Base-by-base conservation (phyloP, 805 yeast species). In the Barnettozyma sp. region DNA sequence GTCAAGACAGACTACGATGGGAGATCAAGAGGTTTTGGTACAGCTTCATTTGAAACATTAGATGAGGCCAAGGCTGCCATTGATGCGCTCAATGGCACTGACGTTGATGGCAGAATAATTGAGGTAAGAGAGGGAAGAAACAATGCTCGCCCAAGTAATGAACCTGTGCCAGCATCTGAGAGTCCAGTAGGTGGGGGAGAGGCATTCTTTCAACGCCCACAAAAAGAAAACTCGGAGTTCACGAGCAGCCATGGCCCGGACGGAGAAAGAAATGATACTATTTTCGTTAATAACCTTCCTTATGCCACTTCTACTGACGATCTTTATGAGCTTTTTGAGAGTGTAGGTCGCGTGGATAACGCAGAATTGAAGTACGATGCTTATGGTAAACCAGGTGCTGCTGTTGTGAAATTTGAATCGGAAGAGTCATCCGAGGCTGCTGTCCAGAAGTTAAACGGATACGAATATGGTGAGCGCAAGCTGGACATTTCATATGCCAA, bases 301-400 rank as follows among this genome's bases (percentile, higher is more conserved):
- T 85, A 75, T 69, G 80, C 87, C 35, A 88, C 97, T n/a, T 75
- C 86, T 22, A 78, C 79, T 46, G 78, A 80, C 39, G 97, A 90
- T 59, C 70, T 90, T 45, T 74, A 68, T 45, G 96, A 88, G 46
- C 69, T 90, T 40, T 88, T 88, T 56, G 90, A 81, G 55, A 80
- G 90, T 24, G 74, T 87, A 36, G 95, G 95, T 16, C 63, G 71
- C 33, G 85, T 90, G 13, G 65, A 60, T 26, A 70, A 70, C 28
- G 95, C 96, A 15, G 94, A 85, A 56, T 68, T 90, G 42, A 84
- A 78, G 56, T 72, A 58, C 49, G 71, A 70, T 44, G 55, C 66
- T 4, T 60, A 62, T 24, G 90, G 90, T 25, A 71, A 78, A 52
- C 76, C 94, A 13, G 97, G 97, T 21, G 63, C 69, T 44, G 97